Base-by-base conservation (phyloP, 2,329 filamentous ascomycete genomes). In the Trichoderma cornu-damae region DNA sequence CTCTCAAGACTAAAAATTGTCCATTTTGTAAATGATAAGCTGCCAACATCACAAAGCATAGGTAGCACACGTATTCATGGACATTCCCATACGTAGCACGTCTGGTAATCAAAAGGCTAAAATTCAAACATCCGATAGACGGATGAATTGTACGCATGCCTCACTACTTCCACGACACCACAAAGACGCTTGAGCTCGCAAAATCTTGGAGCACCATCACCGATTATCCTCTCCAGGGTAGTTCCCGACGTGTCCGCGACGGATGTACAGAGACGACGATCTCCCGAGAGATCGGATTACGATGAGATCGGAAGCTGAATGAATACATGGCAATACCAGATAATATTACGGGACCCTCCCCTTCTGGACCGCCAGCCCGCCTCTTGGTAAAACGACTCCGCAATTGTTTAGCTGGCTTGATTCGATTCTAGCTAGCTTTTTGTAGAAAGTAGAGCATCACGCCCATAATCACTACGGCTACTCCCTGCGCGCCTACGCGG, bases 201-300 rank as follows among this genome's bases (percentile, higher is more conserved):
- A 20, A 7, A 43, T 20, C 6, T 35, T n/a, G n/a, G 12, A 16
- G 18, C 22, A n/a, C 4, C 3, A 2, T 32, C 18, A n/a, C n/a
- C 16, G 2, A 11, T 18, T 44, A n/a, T 18, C 1, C 7, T 26
- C 22, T 3, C 40, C 11, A 37, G 42, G 42, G 40, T 46, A 54
- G 22, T 30, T 46, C 40, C 6, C 16, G 44, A 18, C 1, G 16
- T 12, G 37, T 9, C 9, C n/a, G n/a, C 40, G 9, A 18, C 20
- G 28, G 30, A 44, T 35, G n/a, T 40, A 22, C 30, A 37, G 9
- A 44, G 28, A 20, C 12, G 30, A 8, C 40, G 42, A 55, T 55
- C 51, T 55, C 51, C 51, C 51, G 51, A 6, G 14, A 32, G 51
- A 55, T 55, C 51, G 42, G 28, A 18, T 14, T 14, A 55, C 51